phyloP scores from a whole-genome alignment of 73 alveolate species.

The Symbiodinium pilosum region DNA sequence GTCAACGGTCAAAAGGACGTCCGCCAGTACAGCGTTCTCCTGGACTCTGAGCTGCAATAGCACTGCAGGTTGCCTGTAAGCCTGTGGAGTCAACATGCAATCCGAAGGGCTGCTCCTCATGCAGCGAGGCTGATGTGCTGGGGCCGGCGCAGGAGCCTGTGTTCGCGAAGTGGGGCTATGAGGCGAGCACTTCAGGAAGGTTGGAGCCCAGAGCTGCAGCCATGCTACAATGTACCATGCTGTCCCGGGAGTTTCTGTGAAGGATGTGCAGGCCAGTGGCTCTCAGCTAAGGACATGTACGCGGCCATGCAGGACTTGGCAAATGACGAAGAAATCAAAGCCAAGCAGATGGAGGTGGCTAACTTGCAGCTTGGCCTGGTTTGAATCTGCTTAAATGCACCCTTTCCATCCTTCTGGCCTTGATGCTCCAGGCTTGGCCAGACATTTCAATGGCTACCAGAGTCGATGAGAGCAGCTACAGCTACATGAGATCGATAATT shows the following conservation, averaged over 20 bases:
- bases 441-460: conserved; percentile 7
- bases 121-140: not conserved
- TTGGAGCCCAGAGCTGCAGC: not conserved
- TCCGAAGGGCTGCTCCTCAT: too few relatives aligned
- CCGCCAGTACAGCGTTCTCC: conserved; percentile 43
- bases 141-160: not conserved
- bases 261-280: not conserved
- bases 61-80: too few relatives aligned
- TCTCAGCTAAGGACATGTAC: conserved; percentile 20
- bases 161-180: not conserved
- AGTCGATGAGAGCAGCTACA: not conserved
- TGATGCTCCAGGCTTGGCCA: conserved; percentile 5
- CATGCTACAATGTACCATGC: not conserved
- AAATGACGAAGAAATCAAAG: not conserved
- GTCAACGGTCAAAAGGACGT: conserved; percentile 9
- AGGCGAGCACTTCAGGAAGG: not conserved
- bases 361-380: conserved; percentile 3
- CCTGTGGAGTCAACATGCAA: too few relatives aligned
- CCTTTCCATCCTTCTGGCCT: not conserved
- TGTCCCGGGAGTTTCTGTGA: not conserved
- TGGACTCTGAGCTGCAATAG: not conserved
- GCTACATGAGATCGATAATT: not conserved
- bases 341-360: conserved; percentile 22
- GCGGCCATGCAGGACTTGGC: not conserved
- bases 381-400: too few relatives aligned